A percentile compares a stretch with the other conserved stretches of the same genome.
Evolutionary conservation across 2,329 filamentous ascomycete genomes (phyloP).

Genomic region (Phyllosticta citriasiana): DNA sequence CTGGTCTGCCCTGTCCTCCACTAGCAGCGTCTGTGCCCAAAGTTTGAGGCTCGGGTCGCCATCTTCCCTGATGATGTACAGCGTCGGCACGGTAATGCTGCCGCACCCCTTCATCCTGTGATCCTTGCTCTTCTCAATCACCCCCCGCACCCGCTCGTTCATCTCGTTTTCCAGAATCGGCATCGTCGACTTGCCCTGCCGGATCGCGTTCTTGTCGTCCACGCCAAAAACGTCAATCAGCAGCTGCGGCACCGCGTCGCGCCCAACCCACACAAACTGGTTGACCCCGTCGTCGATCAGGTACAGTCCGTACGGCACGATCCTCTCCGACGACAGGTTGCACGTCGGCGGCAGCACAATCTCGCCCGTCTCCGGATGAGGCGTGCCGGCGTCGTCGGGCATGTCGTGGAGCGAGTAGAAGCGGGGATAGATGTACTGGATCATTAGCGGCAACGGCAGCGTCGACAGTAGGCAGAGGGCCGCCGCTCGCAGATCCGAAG

Average conservation of each 20-base stretch:
- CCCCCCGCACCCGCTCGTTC: constrained; percentile 83
- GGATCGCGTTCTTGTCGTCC: constrained; percentile 70
- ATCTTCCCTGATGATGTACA: constrained; percentile 91
- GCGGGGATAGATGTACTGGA: constrained; percentile 67
- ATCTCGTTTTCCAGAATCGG: constrained; percentile 92
- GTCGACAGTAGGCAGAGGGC: constrained; percentile 92
- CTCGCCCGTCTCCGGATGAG: constrained; percentile 76
- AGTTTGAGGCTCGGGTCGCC: constrained; percentile 90
- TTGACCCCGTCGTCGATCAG: constrained; percentile 95
- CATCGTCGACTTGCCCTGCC: constrained; percentile 80
- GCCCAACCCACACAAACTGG: constrained; percentile 93
- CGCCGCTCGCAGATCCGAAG: constrained; percentile 84
- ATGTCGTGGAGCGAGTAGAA: constrained; percentile 84
- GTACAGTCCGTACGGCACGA: constrained; percentile 86
- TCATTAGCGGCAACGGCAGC: constrained; percentile 75
- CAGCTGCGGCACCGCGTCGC: constrained; percentile 84
- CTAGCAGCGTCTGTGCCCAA: constrained; percentile 91
- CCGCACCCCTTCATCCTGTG: constrained; percentile 79
- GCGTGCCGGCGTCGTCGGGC: constrained; percentile 83
- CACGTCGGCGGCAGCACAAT: constrained; percentile 75
- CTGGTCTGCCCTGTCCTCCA: constrained; percentile 92
- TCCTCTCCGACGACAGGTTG: constrained; percentile 79
- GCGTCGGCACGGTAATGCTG: constrained; percentile 81
- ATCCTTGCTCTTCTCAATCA: constrained; percentile 86
- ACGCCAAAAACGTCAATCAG: constrained; percentile 84